These are phyloP conservation scores for Podospora pseudoanserina DNA, from an alignment of 495 filamentous ascomycete species.

Conservation along the genomic window DNA sequence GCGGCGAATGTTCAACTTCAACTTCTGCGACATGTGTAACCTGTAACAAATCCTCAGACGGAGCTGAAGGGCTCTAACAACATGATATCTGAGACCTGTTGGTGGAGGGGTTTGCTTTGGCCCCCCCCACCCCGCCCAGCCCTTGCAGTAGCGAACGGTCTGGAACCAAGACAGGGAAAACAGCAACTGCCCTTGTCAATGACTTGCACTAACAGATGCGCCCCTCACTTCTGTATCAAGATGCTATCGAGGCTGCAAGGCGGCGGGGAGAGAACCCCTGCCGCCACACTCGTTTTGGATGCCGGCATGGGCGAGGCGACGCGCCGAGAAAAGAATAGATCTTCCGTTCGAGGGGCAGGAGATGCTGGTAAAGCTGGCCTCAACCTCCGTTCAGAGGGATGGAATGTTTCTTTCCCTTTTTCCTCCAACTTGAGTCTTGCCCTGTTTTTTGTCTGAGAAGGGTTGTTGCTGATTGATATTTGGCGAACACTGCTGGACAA, in stretches of 20 bases:
- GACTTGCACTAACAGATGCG: neutral
- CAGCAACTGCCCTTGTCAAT: too few relatives aligned
- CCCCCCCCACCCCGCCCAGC: neutral
- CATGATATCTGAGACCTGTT: neutral
- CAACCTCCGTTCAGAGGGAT: neutral
- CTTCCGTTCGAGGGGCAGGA: neutral
- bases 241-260: neutral
- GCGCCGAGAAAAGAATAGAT: constrained; percentile 5
- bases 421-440: neutral
- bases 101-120: neutral
- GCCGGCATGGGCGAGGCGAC: constrained; percentile 5
- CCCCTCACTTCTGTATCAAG: neutral
- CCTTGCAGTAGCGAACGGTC: neutral
- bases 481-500: neutral
- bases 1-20: neutral
- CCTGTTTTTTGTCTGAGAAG: neutral
- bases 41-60: neutral
- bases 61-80: neutral
- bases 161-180: neutral
- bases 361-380: neutral
- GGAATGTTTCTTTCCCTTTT: neutral
- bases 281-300: constrained; percentile 10
- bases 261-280: neutral
- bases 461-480: neutral
- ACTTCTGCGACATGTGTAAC: constrained; percentile 4